Percentiles rank a stretch among this genome's conserved stretches.
Conservation (phyloP, 129 eudicot genomes). For the Flaveria robusta region DNA sequence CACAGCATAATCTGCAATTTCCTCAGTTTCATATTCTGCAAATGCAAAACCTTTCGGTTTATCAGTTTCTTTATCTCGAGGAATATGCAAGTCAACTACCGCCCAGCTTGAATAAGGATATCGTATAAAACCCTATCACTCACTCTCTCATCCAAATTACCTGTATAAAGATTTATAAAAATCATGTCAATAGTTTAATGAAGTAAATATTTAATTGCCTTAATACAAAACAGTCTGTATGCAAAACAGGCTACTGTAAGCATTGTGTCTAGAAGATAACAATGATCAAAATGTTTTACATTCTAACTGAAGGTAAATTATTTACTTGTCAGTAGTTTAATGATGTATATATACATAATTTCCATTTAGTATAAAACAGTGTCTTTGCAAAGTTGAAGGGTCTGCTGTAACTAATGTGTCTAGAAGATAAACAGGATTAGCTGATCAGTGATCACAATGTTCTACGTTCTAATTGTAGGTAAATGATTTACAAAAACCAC, state of each 20-base stretch:
- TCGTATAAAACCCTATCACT: conserved; percentile 90
- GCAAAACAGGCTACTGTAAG: neutral
- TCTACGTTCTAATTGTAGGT: neutral
- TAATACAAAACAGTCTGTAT: neutral
- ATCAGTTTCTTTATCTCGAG: conserved; percentile 67
- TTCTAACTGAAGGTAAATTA: neutral
- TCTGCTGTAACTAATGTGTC: neutral
- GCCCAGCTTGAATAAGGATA: conserved; percentile 92
- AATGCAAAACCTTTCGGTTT: conserved; percentile 85
- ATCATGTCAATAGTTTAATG: neutral
- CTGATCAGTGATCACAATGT: neutral
- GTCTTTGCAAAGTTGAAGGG: neutral
- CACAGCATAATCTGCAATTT: conserved; percentile 87
- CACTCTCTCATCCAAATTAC: conserved; percentile 90
- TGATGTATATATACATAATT: neutral
- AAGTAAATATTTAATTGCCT: neutral
- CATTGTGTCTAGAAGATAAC: neutral
- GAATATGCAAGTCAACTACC: conserved; percentile 72
- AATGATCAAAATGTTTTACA: neutral
- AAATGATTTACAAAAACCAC: no score
- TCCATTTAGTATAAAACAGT: neutral
- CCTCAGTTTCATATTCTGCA: conserved; percentile 88
- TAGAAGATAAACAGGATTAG: no score
- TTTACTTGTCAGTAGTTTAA: no score
- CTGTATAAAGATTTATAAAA: conserved; percentile 34